Percentiles rank a stretch among this genome's conserved stretches.
These are phyloP conservation scores for Pseudogymnoascus verrucosus DNA, from an alignment of 2,329 filamentous ascomycete species.

Conservation along the genomic window DNA sequence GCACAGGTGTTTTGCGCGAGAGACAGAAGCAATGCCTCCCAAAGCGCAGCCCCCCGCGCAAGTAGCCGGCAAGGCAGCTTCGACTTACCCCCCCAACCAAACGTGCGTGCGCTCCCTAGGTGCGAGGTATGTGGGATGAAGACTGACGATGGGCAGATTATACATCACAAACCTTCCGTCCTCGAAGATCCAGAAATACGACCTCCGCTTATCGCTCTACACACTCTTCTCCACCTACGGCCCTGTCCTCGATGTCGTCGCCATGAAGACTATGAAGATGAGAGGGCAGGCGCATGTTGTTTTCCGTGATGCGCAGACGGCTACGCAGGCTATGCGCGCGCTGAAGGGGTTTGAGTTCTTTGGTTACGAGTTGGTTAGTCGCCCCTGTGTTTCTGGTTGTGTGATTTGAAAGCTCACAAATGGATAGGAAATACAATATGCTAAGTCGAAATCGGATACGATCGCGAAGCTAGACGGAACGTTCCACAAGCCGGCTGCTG, in stretches of 20 bases:
- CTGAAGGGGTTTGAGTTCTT: conserved; percentile 81
- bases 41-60: conserved; percentile 32
- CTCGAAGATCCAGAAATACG: conserved; percentile 81
- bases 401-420: not conserved
- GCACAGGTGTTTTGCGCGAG: not conserved
- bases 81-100: conserved; percentile 60
- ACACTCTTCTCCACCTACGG: conserved; percentile 92
- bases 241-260: conserved; percentile 83
- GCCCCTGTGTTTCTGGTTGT: not conserved
- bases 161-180: conserved; percentile 82
- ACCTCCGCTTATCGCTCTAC: conserved; percentile 81
- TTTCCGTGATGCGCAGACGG: conserved; percentile 82
- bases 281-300: conserved; percentile 91
- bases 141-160: conserved; percentile 47
- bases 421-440: conserved; percentile 77
- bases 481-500: conserved; percentile 60
- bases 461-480: conserved; percentile 89
- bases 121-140: conserved; percentile 8
- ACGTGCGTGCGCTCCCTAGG: conserved; percentile 46
- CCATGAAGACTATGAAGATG: conserved; percentile 85
- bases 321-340: conserved; percentile 86
- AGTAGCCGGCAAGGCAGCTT: conserved; percentile 36
- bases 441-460: conserved; percentile 79
- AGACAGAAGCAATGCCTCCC: conserved; percentile 22
- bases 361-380: conserved; percentile 71